These are phyloP conservation scores for sorghum (Sorghum bicolor) DNA, from an alignment of 176 grass and related monocot species.

Conservation along the genomic window DNA sequence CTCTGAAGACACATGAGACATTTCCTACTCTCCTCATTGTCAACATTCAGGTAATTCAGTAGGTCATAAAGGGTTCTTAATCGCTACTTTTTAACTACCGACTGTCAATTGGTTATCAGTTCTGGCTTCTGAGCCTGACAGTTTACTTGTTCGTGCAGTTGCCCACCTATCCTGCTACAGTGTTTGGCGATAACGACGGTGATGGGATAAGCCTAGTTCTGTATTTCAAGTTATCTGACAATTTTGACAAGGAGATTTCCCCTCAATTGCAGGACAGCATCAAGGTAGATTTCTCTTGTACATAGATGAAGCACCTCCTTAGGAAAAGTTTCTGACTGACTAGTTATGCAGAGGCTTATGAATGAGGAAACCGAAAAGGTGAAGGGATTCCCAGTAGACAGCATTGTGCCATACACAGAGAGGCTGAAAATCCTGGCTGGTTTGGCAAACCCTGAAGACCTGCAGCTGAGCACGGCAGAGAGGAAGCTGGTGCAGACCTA, in stretches of 20 bases:
- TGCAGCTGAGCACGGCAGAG: constrained; percentile 71
- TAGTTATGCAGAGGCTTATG: constrained; percentile 58
- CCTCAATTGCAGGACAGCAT: constrained; percentile 70
- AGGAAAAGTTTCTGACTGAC: neutral
- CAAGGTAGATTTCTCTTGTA: constrained; percentile 38
- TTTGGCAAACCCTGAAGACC: constrained; percentile 74
- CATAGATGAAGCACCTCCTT: neutral
- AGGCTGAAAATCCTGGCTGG: constrained; percentile 90
- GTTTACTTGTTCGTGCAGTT: constrained; percentile 43
- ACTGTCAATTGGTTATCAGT: constrained; percentile 3
- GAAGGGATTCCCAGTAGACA: constrained; percentile 76
- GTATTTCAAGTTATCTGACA: constrained; percentile 87
- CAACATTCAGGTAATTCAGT: constrained; percentile 84
- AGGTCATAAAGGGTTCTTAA: neutral
- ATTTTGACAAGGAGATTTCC: constrained; percentile 80
- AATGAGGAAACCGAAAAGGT: constrained; percentile 80
- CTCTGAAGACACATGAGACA: constrained; percentile 53
- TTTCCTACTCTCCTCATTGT: constrained; percentile 82
- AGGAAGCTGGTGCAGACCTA: constrained; percentile 84
- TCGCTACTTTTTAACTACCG: neutral
- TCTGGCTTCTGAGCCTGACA: constrained; percentile 9
- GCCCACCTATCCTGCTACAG: constrained; percentile 71
- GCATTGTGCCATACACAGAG: constrained; percentile 62
- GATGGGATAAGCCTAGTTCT: constrained; percentile 79
- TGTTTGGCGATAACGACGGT: constrained; percentile 85